A percentile compares a stretch with the other conserved stretches of the same genome.
phyloP scores from a whole-genome alignment of 192 early-diverging fungal species.

The Mortierella hygrophila region DNA sequence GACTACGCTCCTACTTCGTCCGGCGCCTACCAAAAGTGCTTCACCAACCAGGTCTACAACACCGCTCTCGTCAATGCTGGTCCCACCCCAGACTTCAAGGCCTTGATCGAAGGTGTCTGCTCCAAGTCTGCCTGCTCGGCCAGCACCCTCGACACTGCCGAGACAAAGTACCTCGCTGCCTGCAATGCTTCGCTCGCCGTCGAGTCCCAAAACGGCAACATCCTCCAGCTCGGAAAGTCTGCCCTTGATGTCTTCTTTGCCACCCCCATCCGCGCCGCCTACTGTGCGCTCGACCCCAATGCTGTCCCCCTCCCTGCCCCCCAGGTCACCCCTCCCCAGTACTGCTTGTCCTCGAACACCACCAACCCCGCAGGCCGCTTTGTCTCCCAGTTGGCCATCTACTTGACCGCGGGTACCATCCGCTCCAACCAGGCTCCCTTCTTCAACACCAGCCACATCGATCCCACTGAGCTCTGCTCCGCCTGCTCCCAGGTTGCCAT shows the following conservation, averaged over 20 bases:
- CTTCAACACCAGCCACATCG: slow-evolving; percentile 12
- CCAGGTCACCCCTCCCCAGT: slow-evolving; percentile 1
- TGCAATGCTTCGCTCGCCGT: slow-evolving; percentile 35
- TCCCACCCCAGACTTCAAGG: slow-evolving; percentile 26
- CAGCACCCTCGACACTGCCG: slow-evolving; percentile 19
- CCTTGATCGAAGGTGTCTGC: slow-evolving; percentile 37
- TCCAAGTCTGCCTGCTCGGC: slow-evolving; percentile 26
- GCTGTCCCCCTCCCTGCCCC: slow-evolving; percentile 7
- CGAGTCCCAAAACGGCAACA: slow-evolving; percentile 28
- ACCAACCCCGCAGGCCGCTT: slow-evolving; percentile 26
- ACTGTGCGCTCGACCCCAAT: slow-evolving; percentile 35
- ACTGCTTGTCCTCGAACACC: slow-evolving; percentile 17
- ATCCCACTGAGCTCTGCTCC: slow-evolving; percentile 36
- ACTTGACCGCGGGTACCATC: slow-evolving; percentile 33
- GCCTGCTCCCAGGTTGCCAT: slow-evolving; percentile 24
- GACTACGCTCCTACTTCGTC: slow-evolving; percentile 11
- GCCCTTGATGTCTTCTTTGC: slow-evolving; percentile 48
- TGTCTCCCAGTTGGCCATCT: slow-evolving; percentile 29
- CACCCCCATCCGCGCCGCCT: slow-evolving; percentile 27
- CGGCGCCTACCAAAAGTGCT: slow-evolving; percentile 45
- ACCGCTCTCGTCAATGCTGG: slow-evolving; percentile 18
- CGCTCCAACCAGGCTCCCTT: slow-evolving; percentile 32
- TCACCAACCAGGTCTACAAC: slow-evolving; percentile 45
- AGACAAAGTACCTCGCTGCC: slow-evolving; percentile 41
- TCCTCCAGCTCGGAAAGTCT: slow-evolving; percentile 43